phyloP scores from a whole-genome alignment of 257 asterid genomes.

The Solanum megistacrolobum region DNA sequence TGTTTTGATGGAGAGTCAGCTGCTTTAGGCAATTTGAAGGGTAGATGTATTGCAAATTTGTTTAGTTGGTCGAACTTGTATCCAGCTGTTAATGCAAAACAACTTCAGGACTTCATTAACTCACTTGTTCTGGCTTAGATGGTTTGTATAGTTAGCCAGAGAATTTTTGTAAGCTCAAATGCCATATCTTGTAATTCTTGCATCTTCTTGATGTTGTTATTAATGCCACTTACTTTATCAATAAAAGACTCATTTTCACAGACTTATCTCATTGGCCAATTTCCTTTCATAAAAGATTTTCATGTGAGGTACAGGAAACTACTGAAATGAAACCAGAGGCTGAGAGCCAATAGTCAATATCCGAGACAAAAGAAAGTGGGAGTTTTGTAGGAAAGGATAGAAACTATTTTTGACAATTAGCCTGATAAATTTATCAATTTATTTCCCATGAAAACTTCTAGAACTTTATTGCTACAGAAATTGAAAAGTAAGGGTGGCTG shows the following conservation, averaged over 20 bases:
- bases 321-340: neutral
- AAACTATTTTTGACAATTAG: neutral
- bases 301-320: neutral
- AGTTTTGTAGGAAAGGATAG: neutral
- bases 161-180: no score
- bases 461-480: neutral
- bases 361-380: neutral
- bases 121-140: no score
- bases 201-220: no score
- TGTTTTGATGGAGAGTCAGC: no score
- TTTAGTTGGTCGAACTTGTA: no score
- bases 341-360: neutral
- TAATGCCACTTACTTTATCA: no score
- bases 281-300: neutral
- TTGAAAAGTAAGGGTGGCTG: neutral
- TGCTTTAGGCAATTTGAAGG: no score
- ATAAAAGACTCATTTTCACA: neutral
- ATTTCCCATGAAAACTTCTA: neutral
- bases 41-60: no score
- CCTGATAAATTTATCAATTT: neutral
- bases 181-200: no score
- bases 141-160: no score
- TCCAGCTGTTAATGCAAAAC: no score
- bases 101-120: no score
- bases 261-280: neutral